Percentiles rank a stretch among this genome's conserved stretches.
Conservation (phyloP, 768 basidiomycete species). For the Tylopilus vinaceipallidus region DNA sequence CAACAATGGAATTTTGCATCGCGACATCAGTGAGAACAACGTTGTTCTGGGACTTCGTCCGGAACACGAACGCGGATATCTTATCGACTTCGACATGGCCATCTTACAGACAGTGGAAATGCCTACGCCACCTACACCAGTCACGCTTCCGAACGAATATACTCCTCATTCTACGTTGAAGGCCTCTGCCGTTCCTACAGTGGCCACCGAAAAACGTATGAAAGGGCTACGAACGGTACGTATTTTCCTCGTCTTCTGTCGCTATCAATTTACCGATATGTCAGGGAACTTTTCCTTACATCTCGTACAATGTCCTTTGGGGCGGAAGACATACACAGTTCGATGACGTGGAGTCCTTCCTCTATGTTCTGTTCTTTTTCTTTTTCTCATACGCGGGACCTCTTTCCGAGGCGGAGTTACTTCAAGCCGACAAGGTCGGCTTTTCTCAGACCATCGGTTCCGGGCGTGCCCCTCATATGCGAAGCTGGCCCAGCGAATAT, state of each 20-base stretch:
- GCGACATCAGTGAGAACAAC: slow-evolving; percentile 36
- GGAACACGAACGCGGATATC: slow-evolving; percentile 21
- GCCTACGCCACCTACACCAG: neutral
- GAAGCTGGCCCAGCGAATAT: slow-evolving; percentile 2
- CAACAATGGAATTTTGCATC: slow-evolving; percentile 27
- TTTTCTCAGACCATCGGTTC: slow-evolving; percentile 2
- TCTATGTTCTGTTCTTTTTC: slow-evolving; percentile 16
- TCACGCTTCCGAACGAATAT: too few species aligned
- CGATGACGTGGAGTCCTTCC: slow-evolving; percentile 18
- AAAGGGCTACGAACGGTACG: slow-evolving; percentile 5
- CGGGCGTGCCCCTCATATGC: neutral
- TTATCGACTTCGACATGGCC: slow-evolving; percentile 32
- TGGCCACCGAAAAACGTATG: neutral
- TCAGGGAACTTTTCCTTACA: slow-evolving; percentile 12
- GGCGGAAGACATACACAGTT: slow-evolving; percentile 2
- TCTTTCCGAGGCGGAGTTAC: neutral
- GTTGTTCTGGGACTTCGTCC: slow-evolving; percentile 25
- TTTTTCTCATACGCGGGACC: slow-evolving; percentile 11
- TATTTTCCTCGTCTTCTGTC: neutral
- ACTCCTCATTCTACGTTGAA: too few species aligned
- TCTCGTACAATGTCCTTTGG: slow-evolving; percentile 7
- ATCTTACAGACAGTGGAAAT: neutral
- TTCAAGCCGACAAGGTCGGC: neutral
- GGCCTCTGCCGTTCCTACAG: neutral
- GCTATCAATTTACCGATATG: neutral